Conservation (phyloP, 345 rosid genomes). For the Laguncularia racemosa region DNA sequence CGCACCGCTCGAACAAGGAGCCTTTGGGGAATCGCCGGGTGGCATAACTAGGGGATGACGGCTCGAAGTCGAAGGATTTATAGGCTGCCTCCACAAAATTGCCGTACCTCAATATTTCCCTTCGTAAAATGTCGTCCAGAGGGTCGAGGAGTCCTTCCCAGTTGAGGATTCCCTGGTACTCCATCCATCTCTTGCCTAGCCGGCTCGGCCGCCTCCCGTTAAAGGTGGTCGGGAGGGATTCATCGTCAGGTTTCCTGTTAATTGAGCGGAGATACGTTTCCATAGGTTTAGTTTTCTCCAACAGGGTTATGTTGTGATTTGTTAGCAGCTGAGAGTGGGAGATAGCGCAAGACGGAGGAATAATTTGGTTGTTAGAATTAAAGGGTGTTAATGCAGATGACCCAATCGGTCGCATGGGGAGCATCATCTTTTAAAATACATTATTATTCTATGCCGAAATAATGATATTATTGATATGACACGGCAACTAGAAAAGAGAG, state of each 20-base stretch:
- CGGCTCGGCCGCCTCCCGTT: conserved; percentile 5
- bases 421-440: too few species aligned
- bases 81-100: conserved; percentile 76
- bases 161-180: conserved; percentile 48
- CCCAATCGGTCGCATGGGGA: too few species aligned
- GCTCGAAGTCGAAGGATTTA: conserved; percentile 63
- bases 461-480: too few species aligned
- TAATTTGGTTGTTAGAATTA: too few species aligned
- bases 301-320: too few species aligned
- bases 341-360: too few species aligned
- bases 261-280: too few species aligned
- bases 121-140: conserved; percentile 65
- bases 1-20: conserved; percentile 50
- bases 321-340: too few species aligned
- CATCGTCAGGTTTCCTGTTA: background rate
- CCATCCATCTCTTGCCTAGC: conserved; percentile 39
- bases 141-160: conserved; percentile 81
- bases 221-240: background rate
- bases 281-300: too few species aligned
- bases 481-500: too few species aligned
- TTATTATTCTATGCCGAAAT: too few species aligned
- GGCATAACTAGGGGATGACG: conserved; percentile 58
- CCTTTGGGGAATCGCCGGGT: conserved; percentile 44
- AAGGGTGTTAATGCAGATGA: too few species aligned
- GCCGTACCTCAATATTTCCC: conserved; percentile 83